A percentile compares a stretch with the other conserved stretches of the same genome.
Evolutionary conservation across 2,329 filamentous ascomycete species (phyloP).

Genomic region (Microcyclospora tardicrescens): DNA sequence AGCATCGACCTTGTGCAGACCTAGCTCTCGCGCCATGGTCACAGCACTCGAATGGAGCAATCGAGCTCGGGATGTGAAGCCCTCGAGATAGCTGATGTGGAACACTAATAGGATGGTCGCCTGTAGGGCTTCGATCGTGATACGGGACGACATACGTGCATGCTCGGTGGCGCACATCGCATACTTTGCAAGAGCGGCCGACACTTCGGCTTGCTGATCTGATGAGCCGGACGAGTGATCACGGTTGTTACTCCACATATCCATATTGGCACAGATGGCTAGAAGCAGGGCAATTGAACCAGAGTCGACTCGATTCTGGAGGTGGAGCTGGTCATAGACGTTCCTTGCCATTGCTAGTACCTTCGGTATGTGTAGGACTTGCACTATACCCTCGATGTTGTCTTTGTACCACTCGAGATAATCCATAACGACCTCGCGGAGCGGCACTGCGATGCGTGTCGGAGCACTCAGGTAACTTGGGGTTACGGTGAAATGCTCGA

Average conservation of each 20-base stretch:
- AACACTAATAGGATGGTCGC: conserved; percentile 16
- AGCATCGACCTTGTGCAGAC: conserved; percentile 13
- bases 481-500: no score
- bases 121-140: conserved; percentile 13
- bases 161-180: conserved; percentile 2
- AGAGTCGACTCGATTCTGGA: no score
- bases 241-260: no score
- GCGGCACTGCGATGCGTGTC: no score
- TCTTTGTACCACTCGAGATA: no score
- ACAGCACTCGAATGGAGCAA: conserved; percentile 11
- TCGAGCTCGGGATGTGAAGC: conserved; percentile 10
- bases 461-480: no score
- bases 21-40: conserved; percentile 11
- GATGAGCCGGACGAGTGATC: conserved; percentile 4
- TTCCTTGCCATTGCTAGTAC: no score
- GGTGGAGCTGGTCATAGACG: no score
- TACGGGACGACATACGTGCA: conserved; percentile 6
- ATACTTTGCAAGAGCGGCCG: conserved; percentile 1
- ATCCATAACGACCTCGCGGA: no score
- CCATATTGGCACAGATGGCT: conserved; percentile 5
- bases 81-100: conserved; percentile 19
- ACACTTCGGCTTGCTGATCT: background rate
- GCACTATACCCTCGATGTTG: no score
- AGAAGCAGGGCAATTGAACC: conserved; percentile 5
- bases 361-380: no score